Evolutionary conservation across 164 flowering plant genomes (phyloP).

Genomic region (Akebia trifoliata): DNA sequence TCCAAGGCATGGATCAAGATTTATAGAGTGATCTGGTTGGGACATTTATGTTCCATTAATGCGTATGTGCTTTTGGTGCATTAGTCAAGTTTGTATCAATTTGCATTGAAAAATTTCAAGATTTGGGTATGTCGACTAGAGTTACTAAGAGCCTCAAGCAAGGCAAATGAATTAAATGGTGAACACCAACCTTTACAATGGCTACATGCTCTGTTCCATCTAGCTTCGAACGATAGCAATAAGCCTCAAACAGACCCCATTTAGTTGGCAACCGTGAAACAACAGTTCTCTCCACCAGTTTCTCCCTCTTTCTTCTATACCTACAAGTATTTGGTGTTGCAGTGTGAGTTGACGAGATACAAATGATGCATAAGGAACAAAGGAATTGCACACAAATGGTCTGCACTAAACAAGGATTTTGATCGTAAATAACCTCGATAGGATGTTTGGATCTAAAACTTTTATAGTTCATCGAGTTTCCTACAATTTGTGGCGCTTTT

Average conservation of each 20-base stretch:
- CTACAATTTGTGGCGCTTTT: neutral
- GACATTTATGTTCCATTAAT: no score
- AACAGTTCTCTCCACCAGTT: constrained; percentile 65
- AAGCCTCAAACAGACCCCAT: constrained; percentile 74
- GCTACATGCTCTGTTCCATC: constrained; percentile 83
- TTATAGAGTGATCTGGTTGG: no score
- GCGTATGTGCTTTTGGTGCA: no score
- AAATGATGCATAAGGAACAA: no score
- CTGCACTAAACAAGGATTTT: no score
- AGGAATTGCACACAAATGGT: no score
- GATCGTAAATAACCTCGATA: neutral
- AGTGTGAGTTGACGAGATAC: neutral
- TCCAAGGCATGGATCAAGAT: neutral
- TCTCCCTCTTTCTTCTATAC: constrained; percentile 86
- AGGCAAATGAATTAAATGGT: neutral
- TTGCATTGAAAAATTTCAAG: no score
- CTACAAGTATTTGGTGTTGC: constrained; percentile 24
- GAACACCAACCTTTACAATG: constrained; percentile 53
- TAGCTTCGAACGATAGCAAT: constrained; percentile 68
- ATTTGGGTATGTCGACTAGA: no score
- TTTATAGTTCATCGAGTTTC: neutral
- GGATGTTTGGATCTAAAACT: neutral
- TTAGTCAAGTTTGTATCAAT: no score
- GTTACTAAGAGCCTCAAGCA: no score
- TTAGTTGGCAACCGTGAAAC: constrained; percentile 71